Conservation (phyloP, 129 eudicot species). For the Centrapalus pauciflorus region DNA sequence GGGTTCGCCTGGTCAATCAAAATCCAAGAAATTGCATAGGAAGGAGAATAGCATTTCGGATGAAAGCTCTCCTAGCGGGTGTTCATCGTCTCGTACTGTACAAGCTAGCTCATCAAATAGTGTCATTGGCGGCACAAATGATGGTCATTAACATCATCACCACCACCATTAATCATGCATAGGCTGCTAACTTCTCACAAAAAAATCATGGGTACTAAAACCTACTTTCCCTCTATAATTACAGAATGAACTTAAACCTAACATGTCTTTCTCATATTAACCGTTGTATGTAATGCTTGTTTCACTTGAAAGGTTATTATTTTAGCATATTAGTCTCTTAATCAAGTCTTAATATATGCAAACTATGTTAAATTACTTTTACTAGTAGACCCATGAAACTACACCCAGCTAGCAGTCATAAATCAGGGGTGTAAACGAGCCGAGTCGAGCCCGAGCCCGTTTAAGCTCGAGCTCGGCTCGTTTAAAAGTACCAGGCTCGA, state of each 20-base stretch:
- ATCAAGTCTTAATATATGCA: not conserved
- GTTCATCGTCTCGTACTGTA: conserved; percentile 72
- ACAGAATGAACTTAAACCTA: not conserved
- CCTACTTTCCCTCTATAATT: not conserved
- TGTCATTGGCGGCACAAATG: conserved; percentile 48
- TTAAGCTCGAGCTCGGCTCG: too few species aligned
- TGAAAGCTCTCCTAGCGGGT: conserved; percentile 75
- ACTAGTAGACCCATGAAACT: too few species aligned
- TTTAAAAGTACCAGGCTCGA: too few species aligned
- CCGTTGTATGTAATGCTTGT: conserved; percentile 1
- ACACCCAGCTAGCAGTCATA: too few species aligned
- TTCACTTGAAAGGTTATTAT: not conserved
- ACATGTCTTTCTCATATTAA: not conserved
- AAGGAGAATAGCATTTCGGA: conserved; percentile 51
- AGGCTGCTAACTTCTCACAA: conserved; percentile 26
- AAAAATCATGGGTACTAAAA: conserved; percentile 7
- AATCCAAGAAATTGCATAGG: conserved; percentile 42
- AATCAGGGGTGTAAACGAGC: too few species aligned
- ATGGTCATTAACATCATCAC: conserved; percentile 15
- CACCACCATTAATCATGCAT: conserved; percentile 11
- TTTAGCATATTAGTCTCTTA: not conserved
- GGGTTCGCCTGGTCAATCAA: conserved; percentile 42
- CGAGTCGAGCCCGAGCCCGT: too few species aligned
- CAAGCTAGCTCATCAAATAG: conserved; percentile 81
- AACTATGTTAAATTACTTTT: not conserved